Conservation (phyloP, 768 basidiomycete genomes). For the Suillus occidentalis region DNA sequence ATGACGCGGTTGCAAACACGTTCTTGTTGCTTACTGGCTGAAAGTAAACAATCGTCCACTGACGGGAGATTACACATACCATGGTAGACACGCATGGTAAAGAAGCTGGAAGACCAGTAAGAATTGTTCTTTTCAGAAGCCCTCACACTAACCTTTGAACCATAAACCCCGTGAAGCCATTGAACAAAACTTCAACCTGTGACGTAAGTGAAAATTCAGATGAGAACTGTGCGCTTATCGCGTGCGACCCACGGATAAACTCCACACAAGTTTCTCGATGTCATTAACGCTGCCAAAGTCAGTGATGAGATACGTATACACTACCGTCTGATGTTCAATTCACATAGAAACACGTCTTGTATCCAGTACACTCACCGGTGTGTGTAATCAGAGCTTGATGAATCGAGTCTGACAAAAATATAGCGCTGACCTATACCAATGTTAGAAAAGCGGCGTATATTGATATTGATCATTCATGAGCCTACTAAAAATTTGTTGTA, state of each 20-base stretch:
- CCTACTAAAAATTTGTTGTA: conserved; percentile 41
- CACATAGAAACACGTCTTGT: background rate
- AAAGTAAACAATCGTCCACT: conserved; percentile 4
- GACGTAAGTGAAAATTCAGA: background rate
- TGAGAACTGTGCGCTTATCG: background rate
- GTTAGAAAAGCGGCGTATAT: background rate
- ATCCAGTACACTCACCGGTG: conserved; percentile 33
- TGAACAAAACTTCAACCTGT: conserved; percentile 48
- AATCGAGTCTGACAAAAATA: conserved; percentile 49
- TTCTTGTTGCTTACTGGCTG: conserved; percentile 46
- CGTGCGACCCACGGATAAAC: conserved; percentile 11
- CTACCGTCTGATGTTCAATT: conserved; percentile 22
- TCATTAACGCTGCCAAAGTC: conserved; percentile 33
- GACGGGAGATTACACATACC: conserved; percentile 26
- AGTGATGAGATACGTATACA: conserved; percentile 43
- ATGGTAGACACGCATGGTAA: conserved; percentile 44
- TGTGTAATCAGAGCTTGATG: conserved; percentile 54
- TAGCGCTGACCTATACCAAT: conserved; percentile 41
- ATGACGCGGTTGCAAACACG: conserved; percentile 34
- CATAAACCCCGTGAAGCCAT: conserved; percentile 47
- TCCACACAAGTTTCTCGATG: conserved; percentile 41
- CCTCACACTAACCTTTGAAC: conserved; percentile 37
- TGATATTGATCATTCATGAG: background rate
- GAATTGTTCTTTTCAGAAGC: background rate
- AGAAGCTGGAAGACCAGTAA: conserved; percentile 32